Conservation (phyloP, 306 rosid species). For the Quercus variabilis region DNA sequence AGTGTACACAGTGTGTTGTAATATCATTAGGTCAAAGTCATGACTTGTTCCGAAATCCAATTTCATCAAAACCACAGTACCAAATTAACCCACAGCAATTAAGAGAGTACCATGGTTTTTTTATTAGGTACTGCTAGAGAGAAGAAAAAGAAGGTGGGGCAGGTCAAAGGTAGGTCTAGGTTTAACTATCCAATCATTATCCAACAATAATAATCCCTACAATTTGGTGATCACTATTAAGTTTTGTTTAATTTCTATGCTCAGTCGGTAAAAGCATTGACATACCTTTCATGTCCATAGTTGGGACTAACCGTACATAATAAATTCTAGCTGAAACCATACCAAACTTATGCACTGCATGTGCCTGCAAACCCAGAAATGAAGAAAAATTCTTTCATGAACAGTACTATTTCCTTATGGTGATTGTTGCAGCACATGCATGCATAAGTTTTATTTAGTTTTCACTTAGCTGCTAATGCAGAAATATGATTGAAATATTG, state of each 20-base stretch:
- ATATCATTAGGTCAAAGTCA: no score
- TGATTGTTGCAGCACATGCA: no score
- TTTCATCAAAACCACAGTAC: background rate
- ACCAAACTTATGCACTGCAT: no score
- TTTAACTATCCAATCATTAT: slow-evolving; percentile 21
- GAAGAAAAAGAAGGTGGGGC: slow-evolving; percentile 28
- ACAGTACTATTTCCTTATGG: no score
- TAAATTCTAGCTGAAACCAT: no score
- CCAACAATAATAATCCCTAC: slow-evolving; percentile 26
- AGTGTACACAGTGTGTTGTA: no score
- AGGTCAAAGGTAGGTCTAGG: slow-evolving; percentile 40
- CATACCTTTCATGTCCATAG: background rate
- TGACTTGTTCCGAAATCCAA: no score
- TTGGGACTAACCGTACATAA: no score
- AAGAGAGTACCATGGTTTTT: no score
- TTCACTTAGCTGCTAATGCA: background rate
- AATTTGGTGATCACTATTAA: slow-evolving; percentile 28
- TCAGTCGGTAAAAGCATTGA: slow-evolving; percentile 21
- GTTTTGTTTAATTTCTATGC: slow-evolving; percentile 19
- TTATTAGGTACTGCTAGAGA: no score
- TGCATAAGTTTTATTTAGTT: background rate
- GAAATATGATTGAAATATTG: background rate
- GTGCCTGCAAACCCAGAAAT: background rate
- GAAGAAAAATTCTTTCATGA: background rate
- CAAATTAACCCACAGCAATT: background rate